Evolutionary conservation across 305 asterid species (phyloP).

Genomic region (Nicotiana rustica): DNA sequence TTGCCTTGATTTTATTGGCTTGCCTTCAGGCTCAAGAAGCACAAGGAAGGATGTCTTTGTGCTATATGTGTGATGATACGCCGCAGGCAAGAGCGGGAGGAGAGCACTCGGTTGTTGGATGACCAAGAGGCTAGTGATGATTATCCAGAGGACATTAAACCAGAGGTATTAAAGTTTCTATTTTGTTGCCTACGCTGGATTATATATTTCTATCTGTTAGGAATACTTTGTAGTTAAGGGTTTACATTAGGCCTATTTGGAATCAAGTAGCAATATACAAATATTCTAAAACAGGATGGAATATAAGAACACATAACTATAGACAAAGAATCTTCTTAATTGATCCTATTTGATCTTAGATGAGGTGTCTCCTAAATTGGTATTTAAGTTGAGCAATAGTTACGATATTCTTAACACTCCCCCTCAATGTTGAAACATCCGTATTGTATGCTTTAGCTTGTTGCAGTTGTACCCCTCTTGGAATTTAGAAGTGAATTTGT

Average conservation of each 20-base stretch:
- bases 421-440: neutral
- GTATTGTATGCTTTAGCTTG: neutral
- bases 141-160: constrained; percentile 62
- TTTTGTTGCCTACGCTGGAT: neutral
- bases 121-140: constrained; percentile 79
- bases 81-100: constrained; percentile 91
- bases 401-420: neutral
- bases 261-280: neutral
- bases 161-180: constrained; percentile 55
- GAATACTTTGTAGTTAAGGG: neutral
- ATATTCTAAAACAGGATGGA: neutral
- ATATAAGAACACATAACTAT: neutral
- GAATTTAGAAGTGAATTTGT: constrained; percentile 17
- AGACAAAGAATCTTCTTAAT: neutral
- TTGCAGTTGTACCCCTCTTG: neutral
- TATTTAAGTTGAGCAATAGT: neutral
- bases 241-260: constrained; percentile 8
- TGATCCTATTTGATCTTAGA: constrained; percentile 28
- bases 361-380: neutral
- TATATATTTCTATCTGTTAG: neutral
- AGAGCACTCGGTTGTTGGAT: constrained; percentile 71
- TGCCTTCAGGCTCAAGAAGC: constrained; percentile 79
- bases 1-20: constrained; percentile 18
- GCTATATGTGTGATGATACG: constrained; percentile 99
- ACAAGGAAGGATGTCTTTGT: constrained; percentile 93